Evolutionary conservation across 306 rosid genomes (phyloP), one percentile per base, ranked within the genome.

Genomic region (Delonix regia): DNA sequence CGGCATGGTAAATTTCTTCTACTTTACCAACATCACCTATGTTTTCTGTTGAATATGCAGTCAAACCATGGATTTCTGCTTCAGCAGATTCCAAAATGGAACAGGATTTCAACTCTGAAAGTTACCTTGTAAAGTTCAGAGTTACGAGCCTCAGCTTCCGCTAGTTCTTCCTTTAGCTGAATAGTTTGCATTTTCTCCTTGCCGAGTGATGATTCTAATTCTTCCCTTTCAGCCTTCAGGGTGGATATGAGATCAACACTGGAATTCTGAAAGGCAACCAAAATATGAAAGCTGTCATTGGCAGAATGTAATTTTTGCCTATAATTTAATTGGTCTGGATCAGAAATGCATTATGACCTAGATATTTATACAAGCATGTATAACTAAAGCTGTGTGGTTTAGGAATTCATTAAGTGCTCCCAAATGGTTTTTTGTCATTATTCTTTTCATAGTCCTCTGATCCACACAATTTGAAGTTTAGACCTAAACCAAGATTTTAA

Each of bases 81-180:
- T 68, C 47, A 63, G 15, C 33, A n/a, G 33, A 55, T 57, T 22
- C 59, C 30, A 56, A 33, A 53, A 76, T 71, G 74, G 45, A 47
- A 66, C 39, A 39, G 49, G 28, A 18, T 34, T 59, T 78, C 52
- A 65, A 63, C n/a, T 18, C 49, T 59, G 59, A 33, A 25, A 38
- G 61, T 51, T 87, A 92, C 98, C 93, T 93, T 93, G 91, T 86
- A 87, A 21, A 93, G 95, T 66, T 91, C 98, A 36, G 93, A 59
- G 67, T 87, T 88, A 36, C 92, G 90, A 78, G 80, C 61, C 87
- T 86, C 98, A 0, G 92, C 88, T 44, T 93, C 98, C 16, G 78
- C 77, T 76, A 93, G 73, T 51, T 89, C 97, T 87, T 93, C 90
- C 85, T 89, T 89, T 60, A 93, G 88, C 70, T 91, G 94, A 71